Evolutionary conservation across 2,329 filamentous ascomycete species (phyloP).

Genomic region (Didymella segeticola): DNA sequence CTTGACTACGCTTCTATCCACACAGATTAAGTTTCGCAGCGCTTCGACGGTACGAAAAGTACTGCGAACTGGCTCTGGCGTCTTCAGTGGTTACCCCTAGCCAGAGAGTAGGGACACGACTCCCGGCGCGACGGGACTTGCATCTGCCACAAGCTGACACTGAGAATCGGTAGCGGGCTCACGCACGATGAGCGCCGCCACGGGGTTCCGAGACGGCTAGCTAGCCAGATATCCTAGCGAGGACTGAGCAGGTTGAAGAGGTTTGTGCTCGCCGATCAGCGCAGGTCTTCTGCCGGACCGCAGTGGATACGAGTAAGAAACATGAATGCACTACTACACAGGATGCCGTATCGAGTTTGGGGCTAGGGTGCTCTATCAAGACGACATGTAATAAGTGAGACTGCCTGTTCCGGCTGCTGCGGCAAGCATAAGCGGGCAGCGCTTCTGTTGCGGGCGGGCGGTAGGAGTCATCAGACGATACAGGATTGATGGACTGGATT

Average conservation of each 20-base stretch:
- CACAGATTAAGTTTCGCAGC: constrained; percentile 18
- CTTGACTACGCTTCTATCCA: constrained; percentile 26
- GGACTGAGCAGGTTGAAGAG: constrained; percentile 35
- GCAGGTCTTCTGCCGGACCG: constrained; percentile 22
- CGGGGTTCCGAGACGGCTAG: constrained; percentile 18
- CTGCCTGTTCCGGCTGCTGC: constrained; percentile 45
- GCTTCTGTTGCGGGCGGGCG: constrained; percentile 9
- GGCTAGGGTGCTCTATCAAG: constrained; percentile 23
- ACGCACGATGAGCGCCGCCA: constrained; percentile 7
- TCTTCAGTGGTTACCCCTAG: constrained; percentile 26
- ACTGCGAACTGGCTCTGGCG: constrained; percentile 17
- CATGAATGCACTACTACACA: background rate
- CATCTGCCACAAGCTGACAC: constrained; percentile 19
- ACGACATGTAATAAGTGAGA: constrained; percentile 35
- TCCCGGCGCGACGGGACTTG: constrained; percentile 34
- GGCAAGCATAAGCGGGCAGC: constrained; percentile 40
- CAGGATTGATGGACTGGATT: constrained; percentile 14
- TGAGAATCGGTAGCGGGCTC: constrained; percentile 5
- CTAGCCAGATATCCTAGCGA: constrained; percentile 20
- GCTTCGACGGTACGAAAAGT: too few relatives aligned
- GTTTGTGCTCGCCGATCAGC: constrained; percentile 36
- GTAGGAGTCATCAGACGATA: constrained; percentile 17
- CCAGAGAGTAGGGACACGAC: constrained; percentile 27
- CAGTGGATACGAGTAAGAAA: constrained; percentile 28
- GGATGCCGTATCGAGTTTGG: constrained; percentile 9